Evolutionary conservation across 2,329 filamentous ascomycete species (phyloP).

Genomic region (Exserohilum rostratum): DNA sequence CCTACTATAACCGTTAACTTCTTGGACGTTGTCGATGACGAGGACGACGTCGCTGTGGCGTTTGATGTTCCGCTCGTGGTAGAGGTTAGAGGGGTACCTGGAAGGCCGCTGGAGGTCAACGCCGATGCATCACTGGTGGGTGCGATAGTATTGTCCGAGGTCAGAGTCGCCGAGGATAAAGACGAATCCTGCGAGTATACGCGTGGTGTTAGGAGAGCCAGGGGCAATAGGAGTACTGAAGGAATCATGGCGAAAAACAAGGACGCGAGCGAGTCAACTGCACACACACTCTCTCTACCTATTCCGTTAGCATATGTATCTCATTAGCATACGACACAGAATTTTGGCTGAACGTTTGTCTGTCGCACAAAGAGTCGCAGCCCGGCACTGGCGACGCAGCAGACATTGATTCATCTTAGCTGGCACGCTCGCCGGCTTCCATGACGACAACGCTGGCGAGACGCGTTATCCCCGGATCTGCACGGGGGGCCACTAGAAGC

Average conservation of each 20-base stretch:
- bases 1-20: conserved; percentile 30
- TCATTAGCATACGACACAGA: no score
- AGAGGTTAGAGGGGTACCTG: conserved; percentile 6
- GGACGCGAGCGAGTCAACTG: neutral
- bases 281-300: no score
- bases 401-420: neutral
- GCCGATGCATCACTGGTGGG: neutral
- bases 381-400: neutral
- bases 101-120: neutral
- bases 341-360: no score
- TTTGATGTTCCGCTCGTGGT: conserved; percentile 17
- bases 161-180: conserved; percentile 6
- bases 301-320: no score
- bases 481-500: conserved; percentile 13
- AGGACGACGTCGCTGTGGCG: conserved; percentile 16
- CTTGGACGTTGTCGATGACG: conserved; percentile 15
- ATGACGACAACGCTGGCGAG: conserved; percentile 22
- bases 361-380: no score
- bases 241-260: conserved; percentile 22
- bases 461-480: conserved; percentile 24
- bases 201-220: conserved; percentile 10
- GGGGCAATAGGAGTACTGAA: conserved; percentile 11
- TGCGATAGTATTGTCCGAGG: no score
- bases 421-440: neutral
- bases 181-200: conserved; percentile 20